phyloP scores from a whole-genome alignment of 1,284 basidiomycete species.

The Anthracocystis setariae region DNA sequence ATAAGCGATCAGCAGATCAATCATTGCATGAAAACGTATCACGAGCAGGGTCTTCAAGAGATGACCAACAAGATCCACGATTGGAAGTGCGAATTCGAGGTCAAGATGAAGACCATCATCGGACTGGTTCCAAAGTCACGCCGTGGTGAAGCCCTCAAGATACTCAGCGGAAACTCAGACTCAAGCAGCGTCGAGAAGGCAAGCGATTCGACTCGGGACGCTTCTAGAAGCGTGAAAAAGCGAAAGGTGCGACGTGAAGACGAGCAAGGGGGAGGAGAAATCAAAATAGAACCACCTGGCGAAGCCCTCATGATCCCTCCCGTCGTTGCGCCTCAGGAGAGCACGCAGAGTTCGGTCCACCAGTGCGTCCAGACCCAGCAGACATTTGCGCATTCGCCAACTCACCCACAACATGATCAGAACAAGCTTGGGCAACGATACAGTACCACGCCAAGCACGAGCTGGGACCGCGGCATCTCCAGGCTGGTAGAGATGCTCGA shows the following conservation, averaged over 20 bases:
- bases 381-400: not conserved
- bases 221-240: conserved; percentile 12
- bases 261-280: not conserved
- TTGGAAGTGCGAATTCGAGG: conserved; percentile 13
- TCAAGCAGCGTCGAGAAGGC: conserved; percentile 5
- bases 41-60: no score
- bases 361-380: not conserved
- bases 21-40: no score
- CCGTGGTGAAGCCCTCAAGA: conserved; percentile 1
- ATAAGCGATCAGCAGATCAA: no score
- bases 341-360: not conserved
- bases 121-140: conserved; percentile 6
- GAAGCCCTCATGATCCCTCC: not conserved
- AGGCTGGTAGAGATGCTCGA: no score
- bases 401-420: no score
- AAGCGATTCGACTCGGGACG: conserved; percentile 17
- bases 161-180: not conserved
- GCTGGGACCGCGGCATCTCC: no score
- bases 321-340: not conserved
- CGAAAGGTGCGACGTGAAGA: conserved; percentile 6
- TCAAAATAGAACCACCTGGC: not conserved
- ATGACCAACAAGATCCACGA: conserved; percentile 7
- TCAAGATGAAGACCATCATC: conserved; percentile 7
- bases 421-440: no score
- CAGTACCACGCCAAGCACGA: no score